These are phyloP conservation scores for Wickerhamomyces sydowiorum DNA, from an alignment of 805 yeast species.

Conservation along the genomic window DNA sequence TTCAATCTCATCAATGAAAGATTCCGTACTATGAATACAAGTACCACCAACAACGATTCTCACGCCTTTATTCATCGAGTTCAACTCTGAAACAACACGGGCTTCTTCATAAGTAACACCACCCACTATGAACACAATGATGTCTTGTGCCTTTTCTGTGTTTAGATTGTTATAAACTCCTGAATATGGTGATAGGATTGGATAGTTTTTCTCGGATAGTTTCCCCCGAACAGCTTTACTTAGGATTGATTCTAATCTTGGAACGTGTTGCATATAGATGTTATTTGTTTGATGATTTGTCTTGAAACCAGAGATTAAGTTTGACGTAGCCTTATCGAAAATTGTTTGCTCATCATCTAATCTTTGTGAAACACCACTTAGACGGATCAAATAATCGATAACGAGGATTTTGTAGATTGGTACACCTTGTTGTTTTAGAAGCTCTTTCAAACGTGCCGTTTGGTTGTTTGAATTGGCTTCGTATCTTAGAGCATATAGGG, in stretches of 20 bases:
- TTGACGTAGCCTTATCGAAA: slow-evolving; percentile 23
- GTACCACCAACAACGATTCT: slow-evolving; percentile 82
- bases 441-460: slow-evolving; percentile 29
- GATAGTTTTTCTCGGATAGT: slow-evolving; percentile 31
- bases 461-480: slow-evolving; percentile 47
- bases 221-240: slow-evolving; percentile 30
- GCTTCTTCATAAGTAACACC: slow-evolving; percentile 94
- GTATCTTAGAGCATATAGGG: slow-evolving; percentile 70
- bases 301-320: slow-evolving; percentile 28
- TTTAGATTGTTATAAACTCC: slow-evolving; percentile 15
- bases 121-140: slow-evolving; percentile 73
- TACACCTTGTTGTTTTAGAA: slow-evolving; percentile 31
- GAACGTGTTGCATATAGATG: slow-evolving; percentile 88
- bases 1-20: slow-evolving; percentile 27
- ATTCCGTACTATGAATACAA: slow-evolving; percentile 41
- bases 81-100: slow-evolving; percentile 69
- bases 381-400: slow-evolving; percentile 36
- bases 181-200: slow-evolving; percentile 33
- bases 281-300: slow-evolving; percentile 45
- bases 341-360: slow-evolving; percentile 27
- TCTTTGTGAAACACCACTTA: slow-evolving; percentile 39
- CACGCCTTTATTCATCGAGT: slow-evolving; percentile 45
- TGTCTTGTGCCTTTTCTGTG: slow-evolving; percentile 47
- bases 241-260: slow-evolving; percentile 48
- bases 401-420: slow-evolving; percentile 16